Conservation (phyloP, 2,329 filamentous ascomycete genomes). For the Phaeosphaeria sp. region DNA sequence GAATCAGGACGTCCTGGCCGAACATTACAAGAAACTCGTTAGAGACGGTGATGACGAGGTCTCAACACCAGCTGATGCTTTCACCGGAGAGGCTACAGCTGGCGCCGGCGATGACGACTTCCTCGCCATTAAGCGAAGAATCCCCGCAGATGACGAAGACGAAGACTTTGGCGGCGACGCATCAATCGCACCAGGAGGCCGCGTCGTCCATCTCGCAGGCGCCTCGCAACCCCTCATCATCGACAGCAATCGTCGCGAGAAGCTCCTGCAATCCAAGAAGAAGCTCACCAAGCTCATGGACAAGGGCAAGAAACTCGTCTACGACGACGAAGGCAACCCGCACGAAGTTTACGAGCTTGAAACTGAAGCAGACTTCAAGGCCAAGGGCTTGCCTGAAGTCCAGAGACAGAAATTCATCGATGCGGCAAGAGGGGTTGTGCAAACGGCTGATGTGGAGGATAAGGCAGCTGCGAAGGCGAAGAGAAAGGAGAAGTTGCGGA, state of each 20-base stretch:
- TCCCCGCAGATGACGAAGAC: slow-evolving; percentile 70
- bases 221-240: slow-evolving; percentile 76
- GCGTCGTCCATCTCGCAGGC: slow-evolving; percentile 69
- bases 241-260: slow-evolving; percentile 94
- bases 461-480: slow-evolving; percentile 82
- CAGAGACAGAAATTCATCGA: slow-evolving; percentile 82
- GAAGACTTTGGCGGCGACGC: slow-evolving; percentile 53
- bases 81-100: slow-evolving; percentile 42
- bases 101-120: slow-evolving; percentile 78
- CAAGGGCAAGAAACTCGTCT: slow-evolving; percentile 83
- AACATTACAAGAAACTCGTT: slow-evolving; percentile 90
- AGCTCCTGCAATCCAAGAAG: slow-evolving; percentile 94
- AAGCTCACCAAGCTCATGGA: slow-evolving; percentile 90
- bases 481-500: slow-evolving; percentile 76
- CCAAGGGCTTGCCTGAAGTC: slow-evolving; percentile 75
- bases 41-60: slow-evolving; percentile 57
- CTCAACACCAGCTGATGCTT: slow-evolving; percentile 44
- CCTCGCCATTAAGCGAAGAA: slow-evolving; percentile 86
- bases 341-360: slow-evolving; percentile 89
- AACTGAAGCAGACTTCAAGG: slow-evolving; percentile 80
- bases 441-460: slow-evolving; percentile 79
- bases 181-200: slow-evolving; percentile 55
- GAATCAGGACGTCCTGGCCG: slow-evolving; percentile 94
- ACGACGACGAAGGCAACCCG: slow-evolving; percentile 88
- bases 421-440: slow-evolving; percentile 73